These are phyloP conservation scores for Hymenoscyphus salicellus DNA, from an alignment of 2,329 filamentous ascomycete species.

Conservation along the genomic window DNA sequence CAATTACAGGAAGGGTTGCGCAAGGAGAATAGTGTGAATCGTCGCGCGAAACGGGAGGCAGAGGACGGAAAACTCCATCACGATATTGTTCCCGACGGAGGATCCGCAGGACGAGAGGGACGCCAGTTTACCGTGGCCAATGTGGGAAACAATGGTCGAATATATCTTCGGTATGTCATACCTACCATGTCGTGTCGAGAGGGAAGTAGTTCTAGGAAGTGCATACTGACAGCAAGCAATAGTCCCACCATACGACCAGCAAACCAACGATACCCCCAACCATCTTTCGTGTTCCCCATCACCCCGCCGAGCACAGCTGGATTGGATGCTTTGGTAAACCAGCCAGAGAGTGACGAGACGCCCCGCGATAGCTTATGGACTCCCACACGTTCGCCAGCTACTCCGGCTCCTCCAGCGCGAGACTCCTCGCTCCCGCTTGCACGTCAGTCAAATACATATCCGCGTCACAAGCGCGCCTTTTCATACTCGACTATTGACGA, in stretches of 20 bases:
- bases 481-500: constrained; percentile 78
- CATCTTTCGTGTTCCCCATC: constrained; percentile 57
- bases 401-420: constrained; percentile 42
- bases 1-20: constrained; percentile 31
- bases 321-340: constrained; percentile 46
- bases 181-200: constrained; percentile 7
- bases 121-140: constrained; percentile 70
- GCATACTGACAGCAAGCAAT: constrained; percentile 25
- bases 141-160: constrained; percentile 77
- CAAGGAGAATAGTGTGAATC: constrained; percentile 31
- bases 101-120: constrained; percentile 49
- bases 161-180: constrained; percentile 69
- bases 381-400: constrained; percentile 33
- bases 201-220: neutral
- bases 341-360: constrained; percentile 29
- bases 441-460: constrained; percentile 9
- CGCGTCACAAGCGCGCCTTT: constrained; percentile 58
- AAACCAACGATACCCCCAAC: constrained; percentile 60
- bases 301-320: constrained; percentile 59
- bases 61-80: constrained; percentile 49
- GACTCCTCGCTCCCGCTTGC: constrained; percentile 27
- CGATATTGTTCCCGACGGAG: constrained; percentile 58
- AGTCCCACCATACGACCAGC: constrained; percentile 62
- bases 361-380: constrained; percentile 34
- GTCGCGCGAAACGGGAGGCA: constrained; percentile 27